Percentiles rank a stretch among this genome's conserved stretches.
These are phyloP conservation scores for Rostrohypoxylon terebratum DNA, from an alignment of 495 filamentous ascomycete genomes.

Conservation along the genomic window DNA sequence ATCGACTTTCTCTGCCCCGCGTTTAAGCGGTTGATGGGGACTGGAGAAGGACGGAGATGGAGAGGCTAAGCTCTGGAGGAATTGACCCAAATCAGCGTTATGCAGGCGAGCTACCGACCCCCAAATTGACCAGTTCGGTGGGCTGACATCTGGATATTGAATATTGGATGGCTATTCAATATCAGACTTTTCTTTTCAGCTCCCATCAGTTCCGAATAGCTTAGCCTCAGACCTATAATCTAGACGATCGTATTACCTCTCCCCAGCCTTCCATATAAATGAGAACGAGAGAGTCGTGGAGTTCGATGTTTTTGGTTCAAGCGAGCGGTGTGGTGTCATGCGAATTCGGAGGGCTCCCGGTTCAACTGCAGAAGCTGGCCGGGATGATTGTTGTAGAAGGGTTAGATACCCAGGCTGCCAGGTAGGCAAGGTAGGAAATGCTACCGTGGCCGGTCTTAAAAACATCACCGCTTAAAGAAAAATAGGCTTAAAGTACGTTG, in stretches of 20 bases:
- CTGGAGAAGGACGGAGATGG: background rate
- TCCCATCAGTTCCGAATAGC: background rate
- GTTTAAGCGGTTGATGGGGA: slow-evolving; percentile 24
- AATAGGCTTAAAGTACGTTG: slow-evolving; percentile 1
- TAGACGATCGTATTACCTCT: slow-evolving; percentile 6
- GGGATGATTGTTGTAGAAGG: slow-evolving; percentile 18
- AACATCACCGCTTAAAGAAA: slow-evolving; percentile 8
- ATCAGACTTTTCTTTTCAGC: slow-evolving; percentile 10
- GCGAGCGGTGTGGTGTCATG: slow-evolving; percentile 38
- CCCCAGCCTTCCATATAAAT: background rate
- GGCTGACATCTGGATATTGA: slow-evolving; percentile 5
- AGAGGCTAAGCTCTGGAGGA: slow-evolving; percentile 10
- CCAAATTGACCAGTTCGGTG: slow-evolving; percentile 13
- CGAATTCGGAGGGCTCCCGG: slow-evolving; percentile 34
- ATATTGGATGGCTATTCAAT: background rate
- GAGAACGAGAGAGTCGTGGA: slow-evolving; percentile 1
- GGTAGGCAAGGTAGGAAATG: slow-evolving; percentile 13
- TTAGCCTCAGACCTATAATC: slow-evolving; percentile 3
- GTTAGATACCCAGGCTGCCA: slow-evolving; percentile 4
- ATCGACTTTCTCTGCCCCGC: slow-evolving; percentile 15
- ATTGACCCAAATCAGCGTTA: slow-evolving; percentile 19
- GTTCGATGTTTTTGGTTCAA: slow-evolving; percentile 11
- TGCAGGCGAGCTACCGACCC: slow-evolving; percentile 27
- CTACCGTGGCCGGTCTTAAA: slow-evolving; percentile 19
- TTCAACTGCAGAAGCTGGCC: slow-evolving; percentile 26